phyloP scores from a whole-genome alignment of 108 stramenopile species.

The Cyclotella cryptica region DNA sequence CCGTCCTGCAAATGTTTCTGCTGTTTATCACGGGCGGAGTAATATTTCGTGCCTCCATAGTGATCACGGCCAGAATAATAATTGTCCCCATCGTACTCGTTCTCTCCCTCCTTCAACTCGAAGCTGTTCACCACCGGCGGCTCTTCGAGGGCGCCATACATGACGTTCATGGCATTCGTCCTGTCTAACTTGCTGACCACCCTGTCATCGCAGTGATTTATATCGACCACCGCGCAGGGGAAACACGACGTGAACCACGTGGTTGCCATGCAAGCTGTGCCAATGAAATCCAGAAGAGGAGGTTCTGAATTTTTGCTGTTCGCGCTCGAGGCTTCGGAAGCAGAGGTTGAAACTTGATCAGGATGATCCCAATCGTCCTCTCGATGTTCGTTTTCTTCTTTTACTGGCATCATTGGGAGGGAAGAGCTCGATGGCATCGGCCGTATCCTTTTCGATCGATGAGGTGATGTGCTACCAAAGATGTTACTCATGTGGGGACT shows the following conservation, averaged over 20 bases:
- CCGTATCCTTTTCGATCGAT: neutral
- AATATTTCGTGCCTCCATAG: neutral
- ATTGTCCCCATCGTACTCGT: neutral
- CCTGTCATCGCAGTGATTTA: slow-evolving; percentile 33
- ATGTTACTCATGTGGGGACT: neutral
- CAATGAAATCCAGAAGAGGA: slow-evolving; percentile 41
- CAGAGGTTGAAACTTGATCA: slow-evolving; percentile 12
- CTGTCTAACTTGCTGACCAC: slow-evolving; percentile 32
- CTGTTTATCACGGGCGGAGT: too few relatives aligned
- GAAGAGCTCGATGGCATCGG: neutral
- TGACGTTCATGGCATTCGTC: slow-evolving; percentile 50
- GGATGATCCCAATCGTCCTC: neutral
- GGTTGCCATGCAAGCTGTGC: slow-evolving; percentile 35
- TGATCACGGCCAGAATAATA: neutral
- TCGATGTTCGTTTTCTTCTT: neutral
- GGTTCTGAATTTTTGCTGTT: slow-evolving; percentile 29
- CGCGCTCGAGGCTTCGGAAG: slow-evolving; percentile 34
- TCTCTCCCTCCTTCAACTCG: neutral
- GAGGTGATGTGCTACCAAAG: too few relatives aligned
- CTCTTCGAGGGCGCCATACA: slow-evolving; percentile 21
- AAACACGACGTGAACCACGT: slow-evolving; percentile 53
- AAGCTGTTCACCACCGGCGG: neutral
- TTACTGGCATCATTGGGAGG: neutral
- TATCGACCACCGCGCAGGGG: slow-evolving; percentile 48
- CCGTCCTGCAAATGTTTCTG: too few relatives aligned